Evolutionary conservation across 768 basidiomycete species (phyloP).

Genomic region (Lactarius sanguifluus): DNA sequence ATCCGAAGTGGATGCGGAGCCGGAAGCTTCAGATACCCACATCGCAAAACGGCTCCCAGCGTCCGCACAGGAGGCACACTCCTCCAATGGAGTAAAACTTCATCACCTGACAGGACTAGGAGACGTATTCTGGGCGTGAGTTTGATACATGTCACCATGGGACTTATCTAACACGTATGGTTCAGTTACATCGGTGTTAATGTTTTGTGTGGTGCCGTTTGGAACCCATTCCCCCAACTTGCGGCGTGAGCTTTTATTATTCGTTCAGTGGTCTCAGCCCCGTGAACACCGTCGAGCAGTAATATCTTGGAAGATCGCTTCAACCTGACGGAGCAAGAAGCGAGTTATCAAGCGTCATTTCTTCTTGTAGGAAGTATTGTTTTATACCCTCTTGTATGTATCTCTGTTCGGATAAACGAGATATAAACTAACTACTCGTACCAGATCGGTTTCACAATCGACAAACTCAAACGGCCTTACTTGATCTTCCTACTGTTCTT

Average conservation of each 20-base stretch:
- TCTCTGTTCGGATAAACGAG: not conserved
- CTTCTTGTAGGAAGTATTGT: conserved; percentile 67
- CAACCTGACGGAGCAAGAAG: conserved; percentile 54
- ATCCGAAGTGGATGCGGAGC: conserved; percentile 55
- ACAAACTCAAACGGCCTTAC: conserved; percentile 54
- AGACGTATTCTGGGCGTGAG: conserved; percentile 78
- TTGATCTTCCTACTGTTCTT: conserved; percentile 59
- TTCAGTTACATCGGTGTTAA: conserved; percentile 72
- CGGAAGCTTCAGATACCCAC: conserved; percentile 62
- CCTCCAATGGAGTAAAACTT: conserved; percentile 51
- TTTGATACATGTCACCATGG: not conserved
- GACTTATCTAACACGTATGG: conserved; percentile 9
- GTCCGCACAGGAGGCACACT: conserved; percentile 36
- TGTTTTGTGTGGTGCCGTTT: conserved; percentile 70
- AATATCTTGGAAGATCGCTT: conserved; percentile 75
- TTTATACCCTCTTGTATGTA: conserved; percentile 65
- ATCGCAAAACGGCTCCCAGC: conserved; percentile 51
- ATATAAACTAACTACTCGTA: conserved; percentile 9
- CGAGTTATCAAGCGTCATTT: conserved; percentile 67
- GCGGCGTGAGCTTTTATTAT: conserved; percentile 51
- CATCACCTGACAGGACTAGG: conserved; percentile 63
- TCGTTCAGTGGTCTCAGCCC: not conserved
- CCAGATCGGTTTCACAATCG: conserved; percentile 67
- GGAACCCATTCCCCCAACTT: conserved; percentile 77
- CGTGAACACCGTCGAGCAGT: conserved; percentile 37